Evolutionary conservation across 2,329 filamentous ascomycete species (phyloP), one percentile per base, ranked within the genome.

Genomic region (Aspergillus sp.): DNA sequence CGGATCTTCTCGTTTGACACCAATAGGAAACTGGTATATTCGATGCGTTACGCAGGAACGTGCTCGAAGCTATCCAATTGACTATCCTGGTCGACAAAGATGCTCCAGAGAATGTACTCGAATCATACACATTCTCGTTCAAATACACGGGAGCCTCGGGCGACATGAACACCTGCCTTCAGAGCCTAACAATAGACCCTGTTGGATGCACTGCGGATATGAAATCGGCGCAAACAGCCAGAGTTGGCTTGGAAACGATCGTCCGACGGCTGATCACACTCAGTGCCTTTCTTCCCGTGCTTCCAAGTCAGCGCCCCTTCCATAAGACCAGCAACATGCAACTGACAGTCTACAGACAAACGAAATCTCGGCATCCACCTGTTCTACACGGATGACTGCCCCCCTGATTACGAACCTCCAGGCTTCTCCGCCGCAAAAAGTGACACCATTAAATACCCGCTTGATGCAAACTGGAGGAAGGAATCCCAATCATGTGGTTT

Each of bases 51-150:
- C 62, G 69, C 45, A 67, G 66, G 19, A 72, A 72, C 24, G 65
- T 70, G 20, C 68, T 81, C 3, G 68, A 71, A 24, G 71, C 72
- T 2, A 52, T 81, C n/a, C 74, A 79, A 52, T 57, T 81, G 30
- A 76, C 73, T 33, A 69, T 81, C 17, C 70, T 74, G 51, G 66
- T 72, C 26, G 67, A 75, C 53, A 67, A 67, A 17, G 57, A 70
- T 16, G 52, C 65, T 5, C 66, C 68, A 3, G 56, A 62, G 7
- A 62, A 73, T 26, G 70, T 79, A n/a, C 45, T 80, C 10, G 79
- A 81, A 61, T 72, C 70, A 4, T 81, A 80, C 60, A 77, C 72
- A 1, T 80, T 80, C 56, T 71, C 69, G 4, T 76, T 81, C 60
- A 71, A 72, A 17, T 80, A 80, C 55, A 52, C 57, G 55, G 45